Percentiles rank a stretch among this genome's conserved stretches.
phyloP scores from a whole-genome alignment of 352 stramenopile genomes.

The Globisporangium solare region DNA sequence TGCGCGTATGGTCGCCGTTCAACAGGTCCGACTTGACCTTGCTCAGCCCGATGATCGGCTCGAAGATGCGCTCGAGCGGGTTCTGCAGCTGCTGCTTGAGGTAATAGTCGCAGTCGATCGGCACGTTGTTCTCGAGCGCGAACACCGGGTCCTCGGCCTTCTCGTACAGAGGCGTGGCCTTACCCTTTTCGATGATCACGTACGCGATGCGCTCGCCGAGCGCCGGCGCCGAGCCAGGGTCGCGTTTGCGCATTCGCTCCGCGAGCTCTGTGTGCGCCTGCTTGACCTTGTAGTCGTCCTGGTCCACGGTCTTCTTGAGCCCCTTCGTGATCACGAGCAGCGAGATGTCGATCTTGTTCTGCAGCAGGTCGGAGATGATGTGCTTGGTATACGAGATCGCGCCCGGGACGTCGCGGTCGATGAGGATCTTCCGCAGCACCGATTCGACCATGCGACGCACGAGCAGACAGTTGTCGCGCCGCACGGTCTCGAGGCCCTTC shows the following conservation, averaged over 20 bases:
- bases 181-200: constrained; percentile 98
- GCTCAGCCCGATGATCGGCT: constrained; percentile 95
- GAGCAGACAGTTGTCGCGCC: constrained; percentile 98
- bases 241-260: constrained; percentile 97
- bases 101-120: constrained; percentile 99
- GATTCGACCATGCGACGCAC: constrained; percentile 97
- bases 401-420: constrained; percentile 93
- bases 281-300: constrained; percentile 98
- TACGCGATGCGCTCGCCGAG: constrained; percentile 99
- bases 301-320: constrained; percentile 97
- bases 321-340: constrained; percentile 99
- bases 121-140: constrained; percentile 98
- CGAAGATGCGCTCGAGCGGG: constrained; percentile 97
- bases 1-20: constrained; percentile 96
- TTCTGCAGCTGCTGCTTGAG: constrained; percentile 98
- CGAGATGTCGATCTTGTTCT: constrained; percentile 99
- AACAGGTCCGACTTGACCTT: constrained; percentile 91
- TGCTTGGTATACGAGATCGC: constrained; percentile 98
- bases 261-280: constrained; percentile 98
- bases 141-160: constrained; percentile 99
- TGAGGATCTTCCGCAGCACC: constrained; percentile 98
- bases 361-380: constrained; percentile 97
- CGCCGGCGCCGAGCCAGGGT: constrained; percentile 95
- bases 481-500: constrained; percentile 98
- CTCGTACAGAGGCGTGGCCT: constrained; percentile 94